Conservation (phyloP, 352 stramenopile genomes). For the Pythium guiyangense region DNA sequence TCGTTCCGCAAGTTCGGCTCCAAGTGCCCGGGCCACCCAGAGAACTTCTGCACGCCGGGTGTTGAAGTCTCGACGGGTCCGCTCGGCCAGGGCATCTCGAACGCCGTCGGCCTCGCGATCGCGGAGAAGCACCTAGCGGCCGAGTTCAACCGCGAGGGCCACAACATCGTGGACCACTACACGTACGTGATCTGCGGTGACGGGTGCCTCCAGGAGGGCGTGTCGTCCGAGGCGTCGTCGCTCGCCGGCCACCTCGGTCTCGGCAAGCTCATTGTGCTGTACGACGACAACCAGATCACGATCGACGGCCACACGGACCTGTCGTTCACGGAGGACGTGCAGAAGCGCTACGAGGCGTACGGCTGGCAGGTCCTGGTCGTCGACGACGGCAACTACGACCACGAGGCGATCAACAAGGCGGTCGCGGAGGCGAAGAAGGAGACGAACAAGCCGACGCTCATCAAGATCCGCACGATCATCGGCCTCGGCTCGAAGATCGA, state of each 20-base stretch:
- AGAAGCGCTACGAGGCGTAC: conserved; percentile 98
- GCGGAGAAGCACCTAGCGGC: conserved; percentile 97
- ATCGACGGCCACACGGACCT: conserved; percentile 97
- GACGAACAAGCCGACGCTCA: conserved; percentile 97
- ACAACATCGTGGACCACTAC: conserved; percentile 96
- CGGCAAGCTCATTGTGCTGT: conserved; percentile 98
- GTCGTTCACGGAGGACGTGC: conserved; percentile 98
- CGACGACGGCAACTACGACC: conserved; percentile 92
- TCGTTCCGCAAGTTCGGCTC: conserved; percentile 95
- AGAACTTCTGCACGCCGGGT: conserved; percentile 94
- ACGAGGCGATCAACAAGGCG: conserved; percentile 91
- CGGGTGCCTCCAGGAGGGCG: conserved; percentile 98
- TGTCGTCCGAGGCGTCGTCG: conserved; percentile 94
- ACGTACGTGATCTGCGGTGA: conserved; percentile 99
- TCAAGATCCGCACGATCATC: conserved; percentile 97
- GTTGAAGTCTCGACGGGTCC: conserved; percentile 97
- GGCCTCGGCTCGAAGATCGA: conserved; percentile 93
- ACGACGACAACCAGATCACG: conserved; percentile 99
- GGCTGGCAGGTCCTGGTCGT: conserved; percentile 96
- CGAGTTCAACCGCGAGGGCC: conserved; percentile 95
- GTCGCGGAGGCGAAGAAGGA: conserved; percentile 92
- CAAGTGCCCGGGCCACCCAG: conserved; percentile 97
- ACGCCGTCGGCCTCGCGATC: conserved; percentile 97
- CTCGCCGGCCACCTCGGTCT: conserved; percentile 97
- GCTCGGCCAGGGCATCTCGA: conserved; percentile 97